Conservation (phyloP, 129 eudicot genomes). For the Centaurea solstitialis region DNA sequence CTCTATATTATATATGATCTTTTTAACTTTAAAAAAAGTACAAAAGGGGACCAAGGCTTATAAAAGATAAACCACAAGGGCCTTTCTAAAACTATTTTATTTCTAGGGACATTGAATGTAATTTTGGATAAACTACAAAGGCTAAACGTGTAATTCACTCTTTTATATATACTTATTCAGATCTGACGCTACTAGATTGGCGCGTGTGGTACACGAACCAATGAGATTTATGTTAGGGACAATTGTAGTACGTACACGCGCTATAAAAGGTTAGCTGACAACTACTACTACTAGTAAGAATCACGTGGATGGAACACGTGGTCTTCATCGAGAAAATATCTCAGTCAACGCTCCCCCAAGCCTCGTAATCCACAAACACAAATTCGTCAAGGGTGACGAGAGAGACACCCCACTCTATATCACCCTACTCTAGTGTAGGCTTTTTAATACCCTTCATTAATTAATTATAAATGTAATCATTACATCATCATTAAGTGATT, state of each 20-base stretch:
- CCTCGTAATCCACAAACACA: background rate
- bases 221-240: background rate
- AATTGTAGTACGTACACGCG: background rate
- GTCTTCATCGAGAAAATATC: conserved; percentile 25
- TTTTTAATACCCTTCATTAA: too few relatives aligned
- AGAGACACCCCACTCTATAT: too few relatives aligned
- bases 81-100: background rate
- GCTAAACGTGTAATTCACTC: background rate
- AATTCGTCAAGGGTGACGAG: too few relatives aligned
- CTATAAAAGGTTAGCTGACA: background rate
- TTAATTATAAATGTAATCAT: too few relatives aligned
- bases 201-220: conserved; percentile 4
- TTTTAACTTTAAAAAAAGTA: background rate
- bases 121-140: background rate
- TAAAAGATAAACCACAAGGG: background rate
- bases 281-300: background rate
- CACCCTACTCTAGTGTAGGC: too few relatives aligned
- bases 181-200: background rate
- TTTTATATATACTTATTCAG: background rate
- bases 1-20: too few relatives aligned
- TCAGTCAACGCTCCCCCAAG: conserved; percentile 8
- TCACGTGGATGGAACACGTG: conserved; percentile 32
- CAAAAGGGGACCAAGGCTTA: background rate
- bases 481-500: too few relatives aligned
- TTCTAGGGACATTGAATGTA: background rate